Conservation (phyloP, 169 alveolate species). For the Plasmodium berghei region DNA sequence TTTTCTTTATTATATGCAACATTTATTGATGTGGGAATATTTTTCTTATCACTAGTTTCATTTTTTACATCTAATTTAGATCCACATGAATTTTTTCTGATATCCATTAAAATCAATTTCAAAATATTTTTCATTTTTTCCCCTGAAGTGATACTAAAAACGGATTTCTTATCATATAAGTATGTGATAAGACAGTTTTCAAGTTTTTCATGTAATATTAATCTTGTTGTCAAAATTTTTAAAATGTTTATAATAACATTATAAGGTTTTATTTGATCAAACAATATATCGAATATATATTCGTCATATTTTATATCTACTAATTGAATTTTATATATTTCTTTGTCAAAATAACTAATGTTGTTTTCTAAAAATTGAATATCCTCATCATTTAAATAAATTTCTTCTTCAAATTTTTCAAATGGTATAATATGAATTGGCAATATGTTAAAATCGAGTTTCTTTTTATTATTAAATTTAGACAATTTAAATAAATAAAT, state of each 20-base stretch:
- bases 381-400: constrained; percentile 41
- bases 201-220: constrained; percentile 32
- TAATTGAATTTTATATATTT: not conserved
- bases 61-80: not conserved
- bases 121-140: not conserved
- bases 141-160: constrained; percentile 16
- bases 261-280: constrained; percentile 24
- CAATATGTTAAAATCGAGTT: not conserved
- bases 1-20: not conserved
- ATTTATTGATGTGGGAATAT: not conserved
- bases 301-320: not conserved
- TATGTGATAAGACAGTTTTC: constrained; percentile 37
- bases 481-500: constrained; percentile 19
- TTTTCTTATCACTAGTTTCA: not conserved
- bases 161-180: not conserved
- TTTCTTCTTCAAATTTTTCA: not conserved
- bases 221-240: constrained; percentile 39
- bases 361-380: constrained; percentile 35
- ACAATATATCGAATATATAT: constrained; percentile 15
- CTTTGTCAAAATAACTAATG: constrained; percentile 3
- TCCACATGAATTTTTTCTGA: not conserved
- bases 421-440: constrained; percentile 6
- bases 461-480: not conserved
- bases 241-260: constrained; percentile 34
- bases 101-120: not conserved